Base-by-base conservation (phyloP, 1,139 yeast species). In the Pichia kudriavzevii region DNA sequence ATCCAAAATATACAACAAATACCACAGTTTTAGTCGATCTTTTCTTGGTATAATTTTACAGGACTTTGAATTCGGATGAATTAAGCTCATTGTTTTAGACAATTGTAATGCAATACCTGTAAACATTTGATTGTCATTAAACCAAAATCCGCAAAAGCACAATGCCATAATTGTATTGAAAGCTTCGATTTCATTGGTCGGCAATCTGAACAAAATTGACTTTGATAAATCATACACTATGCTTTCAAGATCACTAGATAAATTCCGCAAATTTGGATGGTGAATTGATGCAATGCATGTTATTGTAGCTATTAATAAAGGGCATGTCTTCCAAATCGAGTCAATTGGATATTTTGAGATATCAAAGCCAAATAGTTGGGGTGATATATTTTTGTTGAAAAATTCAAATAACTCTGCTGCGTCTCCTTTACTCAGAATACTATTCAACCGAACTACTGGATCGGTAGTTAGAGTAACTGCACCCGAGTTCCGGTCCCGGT, bases 141-240 rank as follows among this genome's bases (percentile, higher is more conserved):
- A 64, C 85, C 85, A 79, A 48, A 78, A 75, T 34, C 82, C 78
- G 45, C 82, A 78, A 23, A 79, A 67, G 18, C 78, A 67, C 30
- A 79, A 59, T 0, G 82, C 83, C 26, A 78, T 62, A 13, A 78
- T 72, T 1, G 79, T 72, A 47, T 76, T 72, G 49, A 72, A 72
- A 0, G 75, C 74, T 34, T 75, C 78, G 2, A 58, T 46, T 45
- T 72, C 78, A 13, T 47, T 45, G 7, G 44, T 42, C 12, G 63
- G 58, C 3, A 42, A 38, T 26, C 60, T 48, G 43, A 63, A 69
- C 14, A 75, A 45, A 5, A 74, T 55, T n/a, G 62, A 57, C 18
- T 69, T 61, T 38, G 77, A 69, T 31, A 73, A 54, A 13, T 53
- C 58, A 31, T 68, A 72, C 14, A 75, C 59, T 32, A 72, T 63